These are phyloP conservation scores for Dorcoceras hygrometricum DNA, from an alignment of 257 asterid species.

Conservation along the genomic window DNA sequence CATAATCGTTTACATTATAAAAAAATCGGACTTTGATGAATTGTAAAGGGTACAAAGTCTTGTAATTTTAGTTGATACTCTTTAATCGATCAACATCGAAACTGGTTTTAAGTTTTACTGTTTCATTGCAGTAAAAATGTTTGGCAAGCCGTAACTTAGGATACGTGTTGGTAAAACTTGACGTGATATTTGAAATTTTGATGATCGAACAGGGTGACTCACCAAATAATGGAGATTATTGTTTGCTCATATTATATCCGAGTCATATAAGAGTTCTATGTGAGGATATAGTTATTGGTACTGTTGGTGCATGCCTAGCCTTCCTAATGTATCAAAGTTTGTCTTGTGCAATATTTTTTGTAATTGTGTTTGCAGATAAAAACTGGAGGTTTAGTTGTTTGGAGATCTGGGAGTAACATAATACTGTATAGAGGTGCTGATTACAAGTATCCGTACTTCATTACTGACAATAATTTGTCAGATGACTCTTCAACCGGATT, in stretches of 20 bases:
- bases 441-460: conserved; percentile 91
- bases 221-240: neutral
- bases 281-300: neutral
- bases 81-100: too few species aligned
- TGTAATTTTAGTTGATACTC: too few species aligned
- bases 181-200: too few species aligned
- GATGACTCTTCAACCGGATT: conserved; percentile 37
- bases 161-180: neutral
- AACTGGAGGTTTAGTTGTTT: conserved; percentile 93
- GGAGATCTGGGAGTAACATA: conserved; percentile 96
- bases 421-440: conserved; percentile 80
- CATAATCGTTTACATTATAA: neutral
- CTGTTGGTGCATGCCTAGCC: neutral
- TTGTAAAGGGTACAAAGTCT: too few species aligned
- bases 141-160: neutral
- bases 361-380: conserved; percentile 59
- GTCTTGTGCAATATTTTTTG: conserved; percentile 10
- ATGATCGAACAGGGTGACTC: neutral
- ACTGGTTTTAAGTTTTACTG: neutral
- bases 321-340: conserved; percentile 4
- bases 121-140: neutral
- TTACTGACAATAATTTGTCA: conserved; percentile 28
- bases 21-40: neutral
- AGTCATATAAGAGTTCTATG: neutral
- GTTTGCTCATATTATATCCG: neutral